Evolutionary conservation across 2,329 filamentous ascomycete genomes (phyloP), one percentile per base, ranked within the genome.

Genomic region (Mycosphaerella sp.): DNA sequence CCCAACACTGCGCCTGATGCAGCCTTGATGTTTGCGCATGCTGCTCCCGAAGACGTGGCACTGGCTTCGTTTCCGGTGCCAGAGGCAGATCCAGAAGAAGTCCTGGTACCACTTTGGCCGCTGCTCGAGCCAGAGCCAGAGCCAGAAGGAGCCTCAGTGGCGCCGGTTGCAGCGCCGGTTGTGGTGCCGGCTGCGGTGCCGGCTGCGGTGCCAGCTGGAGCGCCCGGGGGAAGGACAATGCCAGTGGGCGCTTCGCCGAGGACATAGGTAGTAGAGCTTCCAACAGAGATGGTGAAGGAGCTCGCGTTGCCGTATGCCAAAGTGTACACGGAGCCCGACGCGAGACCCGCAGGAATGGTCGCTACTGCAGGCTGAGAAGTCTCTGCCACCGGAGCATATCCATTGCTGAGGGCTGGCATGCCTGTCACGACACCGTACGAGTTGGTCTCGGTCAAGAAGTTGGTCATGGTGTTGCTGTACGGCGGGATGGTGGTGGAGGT

Each of bases 371-470:
- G 56, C 42, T 59, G 54, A n/a, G 49, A 41, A 31, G 59, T 61
- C 14, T 48, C 50, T 50, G 69, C 67, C 17, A 62, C 63, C 21
- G 72, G 67, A 12, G 64, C 62, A 29, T 66, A 62, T 11, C 63
- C 62, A 53, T 74, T 75, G 41, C 73, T 67, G 12, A 65, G 66
- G 8, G 65, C 63, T 14, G 76, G 76, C 67, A 73, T 69, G 57
- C 75, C 76, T 42, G 77, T 79, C 45, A 78, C 70, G 39, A 78
- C 76, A 46, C 77, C 76, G 21, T 69, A 58, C 17, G 74, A 74
- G 69, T 79, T 74, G 57, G 76, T 78, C 68, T 73, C 53, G 23
- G 74, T 74, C 26, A 75, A 69, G 68, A 70, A 77, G 52, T 67
- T 62, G 40, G 73, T 76, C 56, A 69, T 67, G 11, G 69, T 69